phyloP scores from a whole-genome alignment of 768 basidiomycete species.

The Hemileccinum impolitum region DNA sequence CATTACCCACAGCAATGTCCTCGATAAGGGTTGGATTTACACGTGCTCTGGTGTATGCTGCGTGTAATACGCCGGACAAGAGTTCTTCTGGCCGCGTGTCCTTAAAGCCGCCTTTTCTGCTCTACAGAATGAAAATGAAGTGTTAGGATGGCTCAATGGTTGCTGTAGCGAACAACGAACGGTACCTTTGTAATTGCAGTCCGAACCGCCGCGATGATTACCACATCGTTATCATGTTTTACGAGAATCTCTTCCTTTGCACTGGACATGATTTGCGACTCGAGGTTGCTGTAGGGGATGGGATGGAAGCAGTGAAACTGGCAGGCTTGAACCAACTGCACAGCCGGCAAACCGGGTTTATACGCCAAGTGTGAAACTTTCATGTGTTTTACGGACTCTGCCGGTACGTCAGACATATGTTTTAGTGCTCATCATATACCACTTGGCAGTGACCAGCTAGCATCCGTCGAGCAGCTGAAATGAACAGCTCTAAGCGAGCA shows the following conservation, averaged over 20 bases:
- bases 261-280: slow-evolving; percentile 19
- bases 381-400: slow-evolving; percentile 22
- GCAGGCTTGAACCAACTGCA: no score
- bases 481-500: no score
- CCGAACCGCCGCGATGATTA: slow-evolving; percentile 84
- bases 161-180: not conserved
- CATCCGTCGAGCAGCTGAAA: no score
- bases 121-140: slow-evolving; percentile 37
- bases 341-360: slow-evolving; percentile 8
- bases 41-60: slow-evolving; percentile 61
- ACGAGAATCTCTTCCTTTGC: slow-evolving; percentile 60
- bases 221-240: slow-evolving; percentile 83
- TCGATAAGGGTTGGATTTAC: slow-evolving; percentile 83
- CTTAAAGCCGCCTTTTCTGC: slow-evolving; percentile 86
- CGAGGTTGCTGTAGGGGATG: not conserved
- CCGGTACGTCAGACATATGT: not conserved
- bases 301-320: not conserved
- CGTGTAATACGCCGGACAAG: slow-evolving; percentile 71
- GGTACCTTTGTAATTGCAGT: slow-evolving; percentile 88
- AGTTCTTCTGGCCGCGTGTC: slow-evolving; percentile 84
- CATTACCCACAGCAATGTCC: slow-evolving; percentile 84
- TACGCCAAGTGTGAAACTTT: slow-evolving; percentile 10
- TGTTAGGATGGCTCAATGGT: not conserved
- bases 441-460: no score
- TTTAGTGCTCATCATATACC: no score